A percentile compares a stretch with the other conserved stretches of the same genome.
Evolutionary conservation across 139 green algal genomes (phyloP).

Genomic region (Spirogloea muscicola): DNA sequence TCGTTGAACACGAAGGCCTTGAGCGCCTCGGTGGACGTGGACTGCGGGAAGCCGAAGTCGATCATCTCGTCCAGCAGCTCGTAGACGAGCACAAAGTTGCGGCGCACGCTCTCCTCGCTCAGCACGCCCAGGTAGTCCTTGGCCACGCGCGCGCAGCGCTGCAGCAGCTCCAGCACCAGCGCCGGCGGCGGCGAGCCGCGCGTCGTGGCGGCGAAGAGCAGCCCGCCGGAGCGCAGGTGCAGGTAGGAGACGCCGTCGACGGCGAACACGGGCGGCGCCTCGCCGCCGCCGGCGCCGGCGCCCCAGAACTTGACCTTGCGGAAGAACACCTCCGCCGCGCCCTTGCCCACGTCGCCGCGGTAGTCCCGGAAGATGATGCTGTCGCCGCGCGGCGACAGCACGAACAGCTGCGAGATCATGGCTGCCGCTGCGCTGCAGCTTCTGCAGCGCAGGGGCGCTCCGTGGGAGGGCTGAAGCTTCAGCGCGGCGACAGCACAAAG

Average conservation of each 20-base stretch:
- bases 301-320: slow-evolving; percentile 80
- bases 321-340: slow-evolving; percentile 83
- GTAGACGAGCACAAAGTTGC: slow-evolving; percentile 95
- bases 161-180: slow-evolving; percentile 87
- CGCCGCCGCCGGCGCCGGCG: slow-evolving; percentile 39
- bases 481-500: no score
- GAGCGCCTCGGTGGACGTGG: slow-evolving; percentile 82
- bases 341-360: slow-evolving; percentile 51
- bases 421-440: no score
- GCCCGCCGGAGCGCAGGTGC: slow-evolving; percentile 70
- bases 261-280: slow-evolving; percentile 84
- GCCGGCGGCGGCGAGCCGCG: slow-evolving; percentile 81
- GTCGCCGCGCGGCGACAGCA: slow-evolving; percentile 84
- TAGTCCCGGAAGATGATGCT: slow-evolving; percentile 85
- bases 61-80: slow-evolving; percentile 93
- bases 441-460: no score
- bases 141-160: slow-evolving; percentile 78
- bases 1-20: slow-evolving; percentile 92
- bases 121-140: slow-evolving; percentile 90
- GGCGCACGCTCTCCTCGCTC: slow-evolving; percentile 85
- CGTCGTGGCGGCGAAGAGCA: slow-evolving; percentile 86
- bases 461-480: no score
- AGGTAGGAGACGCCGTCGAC: slow-evolving; percentile 95
- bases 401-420: slow-evolving; percentile 85
- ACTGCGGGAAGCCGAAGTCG: slow-evolving; percentile 61